Conservation (phyloP, 805 yeast species). For the Metschnikowia lochheadii region DNA sequence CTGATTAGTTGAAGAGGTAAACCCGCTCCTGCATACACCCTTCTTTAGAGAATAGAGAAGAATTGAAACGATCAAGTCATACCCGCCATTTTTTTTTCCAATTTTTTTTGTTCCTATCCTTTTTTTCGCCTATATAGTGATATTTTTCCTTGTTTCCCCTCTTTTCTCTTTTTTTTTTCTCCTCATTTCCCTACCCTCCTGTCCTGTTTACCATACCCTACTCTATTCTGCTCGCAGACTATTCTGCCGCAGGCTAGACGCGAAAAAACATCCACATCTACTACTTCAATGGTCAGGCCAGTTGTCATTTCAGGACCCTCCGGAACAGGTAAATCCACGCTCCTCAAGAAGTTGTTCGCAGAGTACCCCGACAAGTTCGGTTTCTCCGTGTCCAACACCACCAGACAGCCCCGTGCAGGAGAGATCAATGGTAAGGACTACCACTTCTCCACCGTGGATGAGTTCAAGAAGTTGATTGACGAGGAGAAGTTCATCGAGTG, state of each 20-base stretch:
- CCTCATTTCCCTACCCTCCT: too few relatives aligned
- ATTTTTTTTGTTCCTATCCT: too few relatives aligned
- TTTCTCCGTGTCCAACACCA: constrained; percentile 89
- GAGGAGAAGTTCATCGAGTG: constrained; percentile 84
- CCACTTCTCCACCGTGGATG: constrained; percentile 77
- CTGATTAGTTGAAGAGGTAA: too few relatives aligned
- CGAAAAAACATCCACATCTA: not conserved
- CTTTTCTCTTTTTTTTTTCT: too few relatives aligned
- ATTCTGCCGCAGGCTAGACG: not conserved
- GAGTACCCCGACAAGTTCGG: constrained; percentile 91
- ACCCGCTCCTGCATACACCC: too few relatives aligned
- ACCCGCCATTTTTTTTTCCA: too few relatives aligned
- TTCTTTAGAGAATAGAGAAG: too few relatives aligned
- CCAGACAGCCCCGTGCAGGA: constrained; percentile 88
- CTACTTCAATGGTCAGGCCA: constrained; percentile 52
- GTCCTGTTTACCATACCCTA: too few relatives aligned
- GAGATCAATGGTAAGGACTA: constrained; percentile 88
- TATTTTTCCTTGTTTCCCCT: too few relatives aligned
- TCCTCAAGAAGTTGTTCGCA: constrained; percentile 81
- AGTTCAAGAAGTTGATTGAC: constrained; percentile 71
- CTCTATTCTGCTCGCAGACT: too few relatives aligned
- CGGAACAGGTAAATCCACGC: constrained; percentile 93
- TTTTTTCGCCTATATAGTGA: too few relatives aligned
- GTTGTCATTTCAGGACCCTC: constrained; percentile 97
- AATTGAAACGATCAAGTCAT: too few relatives aligned